Evolutionary conservation across 164 flowering plant species (phyloP).

Genomic region (Amborella trichopoda): DNA sequence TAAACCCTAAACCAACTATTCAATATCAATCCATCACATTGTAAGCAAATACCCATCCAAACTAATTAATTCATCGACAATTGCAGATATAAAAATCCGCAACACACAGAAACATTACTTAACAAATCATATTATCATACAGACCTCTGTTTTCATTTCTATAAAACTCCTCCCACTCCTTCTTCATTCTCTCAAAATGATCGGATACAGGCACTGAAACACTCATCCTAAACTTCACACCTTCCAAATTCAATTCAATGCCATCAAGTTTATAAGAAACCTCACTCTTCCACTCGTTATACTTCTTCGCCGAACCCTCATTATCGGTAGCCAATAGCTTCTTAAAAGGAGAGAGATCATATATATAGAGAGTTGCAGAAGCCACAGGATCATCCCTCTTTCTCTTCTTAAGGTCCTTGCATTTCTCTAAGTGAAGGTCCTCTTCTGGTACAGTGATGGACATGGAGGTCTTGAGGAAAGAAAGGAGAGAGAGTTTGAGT

Average conservation of each 20-base stretch:
- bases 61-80: no score
- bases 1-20: no score
- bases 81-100: no score
- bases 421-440: constrained; percentile 34
- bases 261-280: constrained; percentile 58
- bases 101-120: no score
- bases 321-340: constrained; percentile 9
- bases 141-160: no score
- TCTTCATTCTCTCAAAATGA: constrained; percentile 59
- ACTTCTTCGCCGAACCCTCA: constrained; percentile 37
- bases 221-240: constrained; percentile 45
- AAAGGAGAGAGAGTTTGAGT: constrained; percentile 53
- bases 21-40: no score
- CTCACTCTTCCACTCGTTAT: constrained; percentile 52
- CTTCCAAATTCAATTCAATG: constrained; percentile 64
- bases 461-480: constrained; percentile 44
- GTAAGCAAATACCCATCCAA: no score
- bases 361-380: constrained; percentile 38
- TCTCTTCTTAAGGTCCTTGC: constrained; percentile 65
- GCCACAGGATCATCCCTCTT: constrained; percentile 85
- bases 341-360: constrained; percentile 28
- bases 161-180: constrained; percentile 56
- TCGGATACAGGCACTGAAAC: constrained; percentile 45
- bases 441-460: constrained; percentile 44
- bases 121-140: no score